Base-by-base conservation (phyloP, 2,329 filamentous ascomycete genomes). In the Sclerotinia trifoliorum region DNA sequence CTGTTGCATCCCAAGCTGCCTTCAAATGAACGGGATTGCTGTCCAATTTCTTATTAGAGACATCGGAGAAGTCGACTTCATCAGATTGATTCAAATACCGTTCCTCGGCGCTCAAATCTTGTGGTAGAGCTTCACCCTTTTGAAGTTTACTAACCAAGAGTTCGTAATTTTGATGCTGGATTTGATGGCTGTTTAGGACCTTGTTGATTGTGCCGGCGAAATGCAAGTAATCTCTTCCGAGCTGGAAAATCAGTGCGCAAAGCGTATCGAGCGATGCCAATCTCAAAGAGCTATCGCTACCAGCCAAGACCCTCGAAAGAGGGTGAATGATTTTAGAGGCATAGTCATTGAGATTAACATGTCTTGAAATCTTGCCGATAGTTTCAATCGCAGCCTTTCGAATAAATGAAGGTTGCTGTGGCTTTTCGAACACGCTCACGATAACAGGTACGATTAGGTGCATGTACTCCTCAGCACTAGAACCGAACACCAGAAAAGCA, bases 11-110 rank as follows among this genome's bases (percentile, higher is more conserved):
- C 95, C 95, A 99, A 0, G 96, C 95, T 71, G 91, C 90, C 80
- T 98, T 97, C 29, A 99, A 83, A 82, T 99, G 96, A 71, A 98
- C 94, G 63, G 97, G 93, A 74, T 99, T 99, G 79, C 98, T 94
- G 70, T 96, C 93, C 46, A 98, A 85, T 80, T 98, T 98, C 83
- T 97, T 97, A 17, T 91, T 92, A 1, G 90, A 88, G 56, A 96
- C 90, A 72, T 98, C 94, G 0, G 91, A 88, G 75, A 93, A 90
- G 7, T 89, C 87, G 5, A 90, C 85, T 71, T 98, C 95, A 73
- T 97, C 93, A 8, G 88, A 83, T 66, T 91, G 87, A 71, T 92
- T 89, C 10, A 88, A 85, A 74, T 95, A 96, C 32, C 89, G 87
- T 55, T 93, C 88, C 74, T 95, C 92, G 0, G 93, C 93, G 70